Conservation (phyloP, 1,139 yeast genomes). For the Pichiaceae sp. region DNA sequence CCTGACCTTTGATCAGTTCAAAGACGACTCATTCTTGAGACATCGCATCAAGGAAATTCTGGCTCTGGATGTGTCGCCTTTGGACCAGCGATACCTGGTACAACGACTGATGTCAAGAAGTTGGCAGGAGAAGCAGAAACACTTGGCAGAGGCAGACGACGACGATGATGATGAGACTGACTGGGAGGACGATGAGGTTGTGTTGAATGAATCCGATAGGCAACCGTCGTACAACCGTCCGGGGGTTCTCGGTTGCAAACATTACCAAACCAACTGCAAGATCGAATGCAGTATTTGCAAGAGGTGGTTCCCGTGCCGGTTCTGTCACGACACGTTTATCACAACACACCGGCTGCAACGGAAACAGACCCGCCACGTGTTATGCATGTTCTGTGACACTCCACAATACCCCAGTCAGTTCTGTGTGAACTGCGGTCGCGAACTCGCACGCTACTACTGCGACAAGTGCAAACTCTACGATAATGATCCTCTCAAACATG, state of each 20-base stretch:
- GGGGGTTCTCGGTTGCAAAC: slow-evolving; percentile 63
- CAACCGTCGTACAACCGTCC: slow-evolving; percentile 42
- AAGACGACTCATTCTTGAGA: slow-evolving; percentile 46
- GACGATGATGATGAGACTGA: slow-evolving; percentile 13
- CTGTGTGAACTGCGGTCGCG: slow-evolving; percentile 58
- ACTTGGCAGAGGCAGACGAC: slow-evolving; percentile 35
- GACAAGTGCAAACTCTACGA: slow-evolving; percentile 73
- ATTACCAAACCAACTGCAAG: slow-evolving; percentile 79
- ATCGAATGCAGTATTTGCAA: slow-evolving; percentile 70
- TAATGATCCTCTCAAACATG: slow-evolving; percentile 70
- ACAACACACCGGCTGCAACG: slow-evolving; percentile 59
- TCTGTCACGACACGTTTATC: slow-evolving; percentile 69
- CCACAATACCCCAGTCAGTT: slow-evolving; percentile 68
- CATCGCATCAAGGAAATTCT: slow-evolving; percentile 51
- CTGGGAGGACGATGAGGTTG: slow-evolving; percentile 23
- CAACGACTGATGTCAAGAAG: slow-evolving; percentile 76
- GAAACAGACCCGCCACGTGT: slow-evolving; percentile 52
- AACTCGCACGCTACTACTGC: slow-evolving; percentile 73
- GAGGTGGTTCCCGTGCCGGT: slow-evolving; percentile 73
- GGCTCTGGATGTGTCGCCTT: slow-evolving; percentile 36
- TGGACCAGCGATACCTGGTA: slow-evolving; percentile 52
- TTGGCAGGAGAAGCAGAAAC: slow-evolving; percentile 37
- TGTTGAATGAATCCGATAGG: slow-evolving; percentile 41
- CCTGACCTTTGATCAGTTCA: slow-evolving; percentile 39
- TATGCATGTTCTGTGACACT: slow-evolving; percentile 73